These are phyloP conservation scores for Quercus tomentella DNA, from an alignment of 331 rosid genomes.

Conservation along the genomic window DNA sequence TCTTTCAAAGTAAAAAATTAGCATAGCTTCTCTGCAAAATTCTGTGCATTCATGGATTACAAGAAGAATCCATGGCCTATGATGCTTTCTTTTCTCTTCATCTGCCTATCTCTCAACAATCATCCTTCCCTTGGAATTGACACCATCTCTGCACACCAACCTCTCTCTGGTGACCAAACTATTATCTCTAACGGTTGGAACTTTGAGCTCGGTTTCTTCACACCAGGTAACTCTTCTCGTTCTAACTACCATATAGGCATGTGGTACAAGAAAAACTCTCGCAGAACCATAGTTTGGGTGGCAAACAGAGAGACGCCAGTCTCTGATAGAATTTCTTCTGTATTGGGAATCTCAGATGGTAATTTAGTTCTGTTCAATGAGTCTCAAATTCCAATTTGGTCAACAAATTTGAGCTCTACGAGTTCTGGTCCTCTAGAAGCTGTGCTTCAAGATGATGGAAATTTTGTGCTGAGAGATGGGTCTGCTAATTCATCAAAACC, in stretches of 20 bases:
- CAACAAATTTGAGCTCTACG: constrained; percentile 31
- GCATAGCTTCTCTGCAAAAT: too few species aligned
- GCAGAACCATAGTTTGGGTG: constrained; percentile 38
- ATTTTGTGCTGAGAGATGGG: constrained; percentile 34
- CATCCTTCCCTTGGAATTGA: constrained; percentile 22
- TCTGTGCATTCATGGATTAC: too few species aligned
- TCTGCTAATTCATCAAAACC: constrained; percentile 1
- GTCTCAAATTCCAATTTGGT: constrained; percentile 23
- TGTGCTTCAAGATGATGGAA: constrained; percentile 40
- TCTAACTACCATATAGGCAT: constrained; percentile 50
- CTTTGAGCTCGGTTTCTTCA: constrained; percentile 62
- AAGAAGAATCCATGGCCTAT: too few species aligned
- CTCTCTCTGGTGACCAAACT: constrained; percentile 51
- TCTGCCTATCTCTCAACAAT: constrained; percentile 5
- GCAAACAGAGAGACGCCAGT: constrained; percentile 60
- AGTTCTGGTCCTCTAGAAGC: constrained; percentile 21
- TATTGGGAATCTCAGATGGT: constrained; percentile 22
- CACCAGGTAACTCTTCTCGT: constrained; percentile 21
- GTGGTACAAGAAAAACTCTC: constrained; percentile 30
- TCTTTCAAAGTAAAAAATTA: too few species aligned
- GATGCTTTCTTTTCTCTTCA: constrained; percentile 18
- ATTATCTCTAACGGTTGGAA: constrained; percentile 24
- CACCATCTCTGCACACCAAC: constrained; percentile 18
- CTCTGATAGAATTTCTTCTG: constrained; percentile 31
- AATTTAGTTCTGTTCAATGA: constrained; percentile 40